Conservation (phyloP, 108 stramenopile species). For the Mediolabrus comicus region DNA sequence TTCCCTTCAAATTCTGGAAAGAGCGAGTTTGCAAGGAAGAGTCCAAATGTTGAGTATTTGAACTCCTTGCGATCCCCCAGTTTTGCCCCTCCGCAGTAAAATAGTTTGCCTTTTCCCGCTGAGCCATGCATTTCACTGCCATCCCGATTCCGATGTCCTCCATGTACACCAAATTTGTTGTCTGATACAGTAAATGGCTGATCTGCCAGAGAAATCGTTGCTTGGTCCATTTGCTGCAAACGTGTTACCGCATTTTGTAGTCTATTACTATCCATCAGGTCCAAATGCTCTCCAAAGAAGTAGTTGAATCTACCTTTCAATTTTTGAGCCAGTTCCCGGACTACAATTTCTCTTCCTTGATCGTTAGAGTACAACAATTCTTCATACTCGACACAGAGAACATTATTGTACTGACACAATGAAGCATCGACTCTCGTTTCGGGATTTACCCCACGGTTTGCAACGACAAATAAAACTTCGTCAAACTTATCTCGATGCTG, state of each 20-base stretch:
- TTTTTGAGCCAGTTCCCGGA: conserved; percentile 4
- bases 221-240: conserved; percentile 30
- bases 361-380: conserved; percentile 11
- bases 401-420: conserved; percentile 28
- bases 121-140: not conserved
- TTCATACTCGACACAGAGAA: conserved; percentile 34
- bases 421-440: conserved; percentile 17
- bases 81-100: conserved; percentile 31
- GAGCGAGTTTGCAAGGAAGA: conserved; percentile 22
- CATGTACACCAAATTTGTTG: conserved; percentile 35
- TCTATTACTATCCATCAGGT: conserved; percentile 6
- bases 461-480: conserved; percentile 29
- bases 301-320: conserved; percentile 22
- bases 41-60: conserved; percentile 30
- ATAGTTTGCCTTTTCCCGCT: conserved; percentile 4
- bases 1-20: conserved; percentile 24
- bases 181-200: conserved; percentile 20
- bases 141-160: conserved; percentile 13
- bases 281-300: conserved; percentile 25
- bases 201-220: conserved; percentile 5
- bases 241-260: conserved; percentile 12
- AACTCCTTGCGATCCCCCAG: conserved; percentile 13
- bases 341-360: conserved; percentile 13
- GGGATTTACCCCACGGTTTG: conserved; percentile 2
- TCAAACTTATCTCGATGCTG: conserved; percentile 8